Base-by-base conservation (phyloP, 345 rosid genomes). In the Linum tenue region DNA sequence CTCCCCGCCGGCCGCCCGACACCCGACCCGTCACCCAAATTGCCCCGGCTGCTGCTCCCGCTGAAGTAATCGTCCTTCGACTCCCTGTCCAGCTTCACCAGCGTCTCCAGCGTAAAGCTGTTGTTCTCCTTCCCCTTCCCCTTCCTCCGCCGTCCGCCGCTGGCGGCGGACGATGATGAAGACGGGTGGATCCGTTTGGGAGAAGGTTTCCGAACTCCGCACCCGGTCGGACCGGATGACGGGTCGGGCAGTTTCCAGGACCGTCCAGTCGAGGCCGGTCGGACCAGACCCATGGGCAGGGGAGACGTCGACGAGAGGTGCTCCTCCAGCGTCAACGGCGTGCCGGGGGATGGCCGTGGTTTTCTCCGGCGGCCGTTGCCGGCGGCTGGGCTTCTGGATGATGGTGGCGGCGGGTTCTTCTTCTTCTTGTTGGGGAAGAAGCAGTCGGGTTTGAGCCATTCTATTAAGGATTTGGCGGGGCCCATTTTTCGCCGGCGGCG, bases 381-480 rank as follows among this genome's bases (percentile, higher is more conserved):
- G 11, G 53, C 31, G 31, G 31, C 31, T 22, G 31, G 31, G 31
- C 31, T 22, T 22, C 31, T 22, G 31, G 31, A 22, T 0, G 31
- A 22, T 22, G 31, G 31, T 22, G 31, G 31, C 1, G 31, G 31
- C 0, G 31, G 31, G 31, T 22, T 3, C 53, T 6, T 48, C n/a
- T n/a, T n/a, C 14, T 12, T 12, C 53, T 48, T 48, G 3, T 48
- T 15, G 14, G 53, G 53, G 53, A 9, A 9, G 53, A 48, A 15
- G 53, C 53, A 48, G 53, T 48, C 53, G 53, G 53, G 53, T 48
- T 48, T 48, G 53, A 48, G 53, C 53, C 53, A 48, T 48, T 48
- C 53, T 3, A 48, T 48, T 48, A 48, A 9, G 53, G 14, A 48
- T 12, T 12, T 9, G 53, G 53, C 2, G 53, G 53, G 53, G 1